Conservation (phyloP, 306 rosid species). For the Corylus americana region DNA sequence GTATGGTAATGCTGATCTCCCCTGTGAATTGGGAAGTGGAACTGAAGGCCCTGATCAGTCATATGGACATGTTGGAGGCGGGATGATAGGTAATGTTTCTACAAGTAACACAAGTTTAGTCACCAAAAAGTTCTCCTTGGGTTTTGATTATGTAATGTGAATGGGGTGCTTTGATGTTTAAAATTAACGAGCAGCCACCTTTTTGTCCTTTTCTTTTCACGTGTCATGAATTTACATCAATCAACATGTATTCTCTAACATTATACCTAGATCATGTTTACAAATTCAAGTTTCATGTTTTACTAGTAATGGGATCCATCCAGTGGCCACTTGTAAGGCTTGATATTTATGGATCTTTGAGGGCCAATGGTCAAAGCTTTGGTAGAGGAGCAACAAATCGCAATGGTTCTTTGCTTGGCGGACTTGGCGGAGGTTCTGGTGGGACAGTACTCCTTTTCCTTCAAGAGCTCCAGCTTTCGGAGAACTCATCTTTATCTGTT, state of each 20-base stretch:
- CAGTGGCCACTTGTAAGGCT: constrained; percentile 90
- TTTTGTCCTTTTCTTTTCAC: neutral
- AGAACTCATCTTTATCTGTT: constrained; percentile 73
- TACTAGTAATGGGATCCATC: constrained; percentile 85
- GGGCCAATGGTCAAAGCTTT: constrained; percentile 92
- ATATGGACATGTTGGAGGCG: constrained; percentile 82
- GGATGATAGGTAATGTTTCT: constrained; percentile 78
- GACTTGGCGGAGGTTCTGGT: constrained; percentile 97
- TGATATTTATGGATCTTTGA: constrained; percentile 76
- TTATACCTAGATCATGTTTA: constrained; percentile 14
- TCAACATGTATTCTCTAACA: constrained; percentile 22
- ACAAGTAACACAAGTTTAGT: constrained; percentile 8
- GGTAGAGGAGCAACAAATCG: constrained; percentile 42
- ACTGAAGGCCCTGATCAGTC: constrained; percentile 74
- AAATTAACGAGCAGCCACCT: neutral
- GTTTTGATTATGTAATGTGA: constrained; percentile 24
- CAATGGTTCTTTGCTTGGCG: constrained; percentile 73
- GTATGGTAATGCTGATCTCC: constrained; percentile 91
- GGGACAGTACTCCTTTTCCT: constrained; percentile 97
- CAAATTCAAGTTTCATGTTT: constrained; percentile 32
- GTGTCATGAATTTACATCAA: constrained; percentile 16
- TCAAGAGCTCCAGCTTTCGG: constrained; percentile 77
- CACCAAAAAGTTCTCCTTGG: constrained; percentile 16
- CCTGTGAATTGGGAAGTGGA: constrained; percentile 98
- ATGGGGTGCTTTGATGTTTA: constrained; percentile 10